Evolutionary conservation across 768 basidiomycete species (phyloP).

Genomic region (Sarcodon aspratus): DNA sequence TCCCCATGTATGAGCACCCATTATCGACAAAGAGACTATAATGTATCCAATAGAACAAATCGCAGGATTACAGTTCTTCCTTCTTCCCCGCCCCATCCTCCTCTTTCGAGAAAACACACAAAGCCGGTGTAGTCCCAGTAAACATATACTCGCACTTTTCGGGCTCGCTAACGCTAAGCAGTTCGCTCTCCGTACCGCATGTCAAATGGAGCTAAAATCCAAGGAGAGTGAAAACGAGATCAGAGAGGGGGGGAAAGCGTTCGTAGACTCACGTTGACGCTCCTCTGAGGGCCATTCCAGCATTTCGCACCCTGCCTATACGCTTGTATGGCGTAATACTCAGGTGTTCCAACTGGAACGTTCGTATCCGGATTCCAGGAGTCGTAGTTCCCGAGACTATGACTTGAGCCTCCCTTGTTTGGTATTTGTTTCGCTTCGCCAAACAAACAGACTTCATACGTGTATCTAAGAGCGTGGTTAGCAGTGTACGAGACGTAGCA

Average conservation of each 20-base stretch:
- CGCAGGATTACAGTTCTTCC: conserved; percentile 23
- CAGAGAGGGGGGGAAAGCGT: neutral
- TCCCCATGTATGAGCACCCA: too few species aligned
- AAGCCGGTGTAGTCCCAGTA: conserved; percentile 74
- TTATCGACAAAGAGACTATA: too few species aligned
- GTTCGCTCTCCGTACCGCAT: conserved; percentile 78
- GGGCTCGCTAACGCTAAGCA: conserved; percentile 72
- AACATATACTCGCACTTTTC: conserved; percentile 96
- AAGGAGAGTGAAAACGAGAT: neutral
- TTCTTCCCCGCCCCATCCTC: conserved; percentile 25
- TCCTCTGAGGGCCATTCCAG: conserved; percentile 94
- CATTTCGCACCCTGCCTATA: conserved; percentile 84
- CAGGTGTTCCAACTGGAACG: conserved; percentile 46
- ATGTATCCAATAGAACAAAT: too few species aligned
- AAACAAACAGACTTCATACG: conserved; percentile 91
- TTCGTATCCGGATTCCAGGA: conserved; percentile 66
- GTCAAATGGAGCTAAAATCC: conserved; percentile 56
- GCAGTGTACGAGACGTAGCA: neutral
- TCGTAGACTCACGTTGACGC: conserved; percentile 51
- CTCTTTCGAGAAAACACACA: conserved; percentile 62
- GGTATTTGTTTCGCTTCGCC: conserved; percentile 82
- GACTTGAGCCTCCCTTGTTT: conserved; percentile 60
- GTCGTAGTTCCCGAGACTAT: conserved; percentile 80
- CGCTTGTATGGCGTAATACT: conserved; percentile 71
- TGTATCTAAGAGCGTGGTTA: conserved; percentile 47